phyloP scores from a whole-genome alignment of 2,329 filamentous ascomycete species.

The Sporothrix inflata region DNA sequence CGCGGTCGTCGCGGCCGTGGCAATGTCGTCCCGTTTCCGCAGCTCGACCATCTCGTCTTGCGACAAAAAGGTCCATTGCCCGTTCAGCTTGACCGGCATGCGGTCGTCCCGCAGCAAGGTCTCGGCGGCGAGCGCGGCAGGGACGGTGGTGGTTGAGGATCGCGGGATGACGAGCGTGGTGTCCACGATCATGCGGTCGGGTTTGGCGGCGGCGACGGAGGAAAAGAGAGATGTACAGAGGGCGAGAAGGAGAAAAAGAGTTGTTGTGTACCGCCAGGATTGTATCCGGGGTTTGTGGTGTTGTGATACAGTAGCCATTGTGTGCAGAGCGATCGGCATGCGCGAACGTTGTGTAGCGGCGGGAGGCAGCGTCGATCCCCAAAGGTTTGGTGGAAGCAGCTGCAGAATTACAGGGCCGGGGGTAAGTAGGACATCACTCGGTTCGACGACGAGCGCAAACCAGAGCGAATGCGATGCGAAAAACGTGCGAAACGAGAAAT shows the following conservation, averaged over 20 bases:
- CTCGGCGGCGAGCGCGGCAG: constrained; percentile 36
- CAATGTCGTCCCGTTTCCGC: constrained; percentile 32
- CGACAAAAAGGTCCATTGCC: constrained; percentile 45
- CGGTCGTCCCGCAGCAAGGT: constrained; percentile 45
- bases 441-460: constrained; percentile 10
- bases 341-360: constrained; percentile 18
- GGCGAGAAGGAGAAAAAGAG: constrained; percentile 35
- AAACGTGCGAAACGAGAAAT: background rate
- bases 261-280: constrained; percentile 36
- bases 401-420: constrained; percentile 17
- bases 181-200: constrained; percentile 21
- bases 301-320: constrained; percentile 29
- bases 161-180: constrained; percentile 33
- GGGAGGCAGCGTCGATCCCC: constrained; percentile 29
- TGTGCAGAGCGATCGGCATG: constrained; percentile 26
- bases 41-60: constrained; percentile 40
- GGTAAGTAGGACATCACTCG: constrained; percentile 25
- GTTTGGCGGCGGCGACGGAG: constrained; percentile 29
- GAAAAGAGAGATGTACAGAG: constrained; percentile 36
- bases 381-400: constrained; percentile 9
- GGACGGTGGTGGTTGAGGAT: constrained; percentile 31
- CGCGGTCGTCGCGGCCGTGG: constrained; percentile 26
- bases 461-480: background rate
- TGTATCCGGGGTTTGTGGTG: constrained; percentile 36
- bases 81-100: constrained; percentile 41